A percentile compares a stretch with the other conserved stretches of the same genome.
Conservation (phyloP, 2,329 filamentous ascomycete genomes). For the Apiospora kogelbergensis region DNA sequence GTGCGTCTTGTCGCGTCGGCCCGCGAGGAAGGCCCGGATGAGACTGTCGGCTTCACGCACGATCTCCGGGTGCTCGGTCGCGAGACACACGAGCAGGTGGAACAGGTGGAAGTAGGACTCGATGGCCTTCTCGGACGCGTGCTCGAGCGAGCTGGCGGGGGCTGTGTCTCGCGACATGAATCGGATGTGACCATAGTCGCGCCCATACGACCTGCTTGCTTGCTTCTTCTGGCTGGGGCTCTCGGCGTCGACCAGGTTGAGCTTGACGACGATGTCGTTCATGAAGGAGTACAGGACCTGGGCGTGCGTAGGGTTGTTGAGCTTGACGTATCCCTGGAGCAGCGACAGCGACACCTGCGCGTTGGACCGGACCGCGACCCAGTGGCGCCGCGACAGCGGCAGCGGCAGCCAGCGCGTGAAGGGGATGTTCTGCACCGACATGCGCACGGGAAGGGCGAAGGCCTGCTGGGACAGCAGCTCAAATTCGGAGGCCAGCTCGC, state of each 20-base stretch:
- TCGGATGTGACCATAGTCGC: too few relatives aligned
- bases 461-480: slow-evolving; percentile 46
- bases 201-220: too few relatives aligned
- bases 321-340: slow-evolving; percentile 26
- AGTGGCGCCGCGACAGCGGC: slow-evolving; percentile 45
- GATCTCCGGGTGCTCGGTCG: slow-evolving; percentile 35
- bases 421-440: slow-evolving; percentile 40
- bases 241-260: slow-evolving; percentile 41
- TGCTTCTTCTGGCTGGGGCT: too few relatives aligned
- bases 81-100: slow-evolving; percentile 49
- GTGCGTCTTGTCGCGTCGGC: slow-evolving; percentile 38
- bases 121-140: slow-evolving; percentile 53
- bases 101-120: slow-evolving; percentile 53
- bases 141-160: slow-evolving; percentile 39
- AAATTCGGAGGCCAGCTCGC: slow-evolving; percentile 44
- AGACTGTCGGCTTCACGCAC: slow-evolving; percentile 40
- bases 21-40: slow-evolving; percentile 37
- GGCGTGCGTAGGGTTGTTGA: slow-evolving; percentile 24
- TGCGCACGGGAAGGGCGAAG: slow-evolving; percentile 35
- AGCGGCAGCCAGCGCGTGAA: slow-evolving; percentile 48
- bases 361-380: slow-evolving; percentile 34
- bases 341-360: slow-evolving; percentile 25
- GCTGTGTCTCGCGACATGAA: too few relatives aligned
- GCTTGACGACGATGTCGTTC: slow-evolving; percentile 49
- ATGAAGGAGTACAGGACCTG: slow-evolving; percentile 47